Conservation (phyloP, 345 rosid genomes). For the Eucalyptus grandis region DNA sequence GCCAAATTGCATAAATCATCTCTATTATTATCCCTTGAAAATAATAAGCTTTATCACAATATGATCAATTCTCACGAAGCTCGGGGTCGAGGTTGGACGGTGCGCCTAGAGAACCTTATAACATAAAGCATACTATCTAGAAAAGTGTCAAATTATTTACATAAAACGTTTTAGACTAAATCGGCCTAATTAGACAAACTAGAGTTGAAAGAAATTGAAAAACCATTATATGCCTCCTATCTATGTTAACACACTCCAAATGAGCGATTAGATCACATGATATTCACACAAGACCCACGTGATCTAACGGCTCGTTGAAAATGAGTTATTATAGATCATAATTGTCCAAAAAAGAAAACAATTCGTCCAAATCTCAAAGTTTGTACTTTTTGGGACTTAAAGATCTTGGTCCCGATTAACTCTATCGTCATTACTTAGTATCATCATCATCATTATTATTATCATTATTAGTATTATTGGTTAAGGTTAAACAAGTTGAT, state of each 20-base stretch:
- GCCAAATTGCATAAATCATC: no score
- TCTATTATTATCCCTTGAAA: no score
- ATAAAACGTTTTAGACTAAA: not conserved
- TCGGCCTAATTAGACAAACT: not conserved
- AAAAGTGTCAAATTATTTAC: no score
- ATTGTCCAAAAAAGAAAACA: not conserved
- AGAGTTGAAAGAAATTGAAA: not conserved
- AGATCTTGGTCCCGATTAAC: not conserved
- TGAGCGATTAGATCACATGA: not conserved
- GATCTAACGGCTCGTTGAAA: no score
- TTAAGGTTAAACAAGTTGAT: not conserved
- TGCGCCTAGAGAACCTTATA: not conserved
- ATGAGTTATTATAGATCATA: no score
- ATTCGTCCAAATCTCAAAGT: no score
- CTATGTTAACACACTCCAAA: not conserved
- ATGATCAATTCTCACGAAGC: not conserved
- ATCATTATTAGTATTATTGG: no score
- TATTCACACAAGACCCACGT: fast-evolving
- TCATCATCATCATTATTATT: not conserved
- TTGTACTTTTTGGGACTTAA: not conserved
- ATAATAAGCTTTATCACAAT: no score
- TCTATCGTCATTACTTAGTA: no score
- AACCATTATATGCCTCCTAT: not conserved
- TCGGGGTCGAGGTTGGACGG: not conserved
- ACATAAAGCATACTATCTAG: not conserved